Conservation (phyloP, 2,329 filamentous ascomycete genomes). For the Talaromyces sp. region DNA sequence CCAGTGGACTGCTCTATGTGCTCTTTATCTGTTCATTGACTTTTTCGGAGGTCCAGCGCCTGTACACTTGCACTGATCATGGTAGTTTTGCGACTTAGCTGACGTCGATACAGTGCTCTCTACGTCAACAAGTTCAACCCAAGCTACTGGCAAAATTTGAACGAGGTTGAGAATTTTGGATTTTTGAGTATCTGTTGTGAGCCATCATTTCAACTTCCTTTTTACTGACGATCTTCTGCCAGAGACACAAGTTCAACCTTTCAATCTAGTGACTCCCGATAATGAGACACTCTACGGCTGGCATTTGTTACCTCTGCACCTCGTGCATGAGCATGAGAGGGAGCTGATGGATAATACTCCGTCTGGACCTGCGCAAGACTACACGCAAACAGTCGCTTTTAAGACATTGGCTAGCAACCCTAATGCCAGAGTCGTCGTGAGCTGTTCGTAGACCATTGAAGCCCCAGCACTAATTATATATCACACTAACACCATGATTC, state of each 20-base stretch:
- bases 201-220: background rate
- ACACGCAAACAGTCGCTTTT: slow-evolving; percentile 53
- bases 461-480: background rate
- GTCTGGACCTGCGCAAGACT: slow-evolving; percentile 55
- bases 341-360: slow-evolving; percentile 57
- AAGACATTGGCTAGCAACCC: slow-evolving; percentile 54
- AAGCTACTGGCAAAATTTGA: slow-evolving; percentile 70
- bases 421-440: slow-evolving; percentile 58
- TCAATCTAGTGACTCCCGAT: slow-evolving; percentile 74
- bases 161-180: slow-evolving; percentile 79
- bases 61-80: slow-evolving; percentile 59
- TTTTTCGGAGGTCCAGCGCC: slow-evolving; percentile 73
- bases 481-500: slow-evolving; percentile 10
- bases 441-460: slow-evolving; percentile 45
- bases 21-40: slow-evolving; percentile 67
- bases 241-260: slow-evolving; percentile 89
- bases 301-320: slow-evolving; percentile 81
- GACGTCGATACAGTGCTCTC: slow-evolving; percentile 61
- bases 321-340: slow-evolving; percentile 73
- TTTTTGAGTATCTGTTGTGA: slow-evolving; percentile 66
- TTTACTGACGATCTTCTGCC: slow-evolving; percentile 15
- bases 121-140: slow-evolving; percentile 83
- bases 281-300: slow-evolving; percentile 80
- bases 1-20: slow-evolving; percentile 66
- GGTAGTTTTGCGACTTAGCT: background rate